phyloP scores from a whole-genome alignment of 2,329 filamentous ascomycete species.

The Rhynchosporium graminicola region DNA sequence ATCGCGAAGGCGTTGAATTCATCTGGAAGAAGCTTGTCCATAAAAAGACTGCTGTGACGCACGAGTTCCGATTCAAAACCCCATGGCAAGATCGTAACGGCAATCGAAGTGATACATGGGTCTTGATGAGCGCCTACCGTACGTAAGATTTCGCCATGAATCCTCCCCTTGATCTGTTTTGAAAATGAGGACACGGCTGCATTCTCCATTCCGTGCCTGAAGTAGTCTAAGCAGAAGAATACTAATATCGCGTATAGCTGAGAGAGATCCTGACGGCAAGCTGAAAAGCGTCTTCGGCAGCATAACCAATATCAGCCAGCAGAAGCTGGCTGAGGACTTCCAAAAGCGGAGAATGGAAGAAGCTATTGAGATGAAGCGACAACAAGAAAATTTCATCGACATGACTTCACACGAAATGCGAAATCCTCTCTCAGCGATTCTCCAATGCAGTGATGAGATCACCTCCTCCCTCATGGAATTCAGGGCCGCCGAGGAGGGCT shows the following conservation, averaged over 20 bases:
- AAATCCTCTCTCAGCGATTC: constrained; percentile 72
- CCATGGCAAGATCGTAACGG: constrained; percentile 61
- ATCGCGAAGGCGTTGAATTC: constrained; percentile 57
- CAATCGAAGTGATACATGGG: constrained; percentile 69
- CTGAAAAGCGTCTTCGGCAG: constrained; percentile 78
- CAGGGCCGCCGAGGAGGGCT: constrained; percentile 24
- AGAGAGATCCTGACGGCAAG: constrained; percentile 62
- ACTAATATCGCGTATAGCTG: constrained; percentile 42
- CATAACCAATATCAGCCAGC: constrained; percentile 82
- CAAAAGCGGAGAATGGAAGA: constrained; percentile 78
- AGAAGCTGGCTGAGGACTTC: constrained; percentile 81
- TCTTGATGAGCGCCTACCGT: constrained; percentile 71
- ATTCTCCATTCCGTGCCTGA: no score
- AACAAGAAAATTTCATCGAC: constrained; percentile 72
- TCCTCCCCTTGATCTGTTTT: no score
- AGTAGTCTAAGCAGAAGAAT: no score
- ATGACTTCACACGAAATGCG: constrained; percentile 75
- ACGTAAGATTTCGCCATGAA: no score
- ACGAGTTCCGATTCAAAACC: constrained; percentile 75
- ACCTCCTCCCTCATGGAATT: constrained; percentile 44
- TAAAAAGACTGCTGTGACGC: constrained; percentile 63
- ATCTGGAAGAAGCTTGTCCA: constrained; percentile 65
- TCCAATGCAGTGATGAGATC: constrained; percentile 78
- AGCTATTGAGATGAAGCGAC: constrained; percentile 75
- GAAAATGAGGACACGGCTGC: no score